Conservation (phyloP, 106 monocot genomes). For the Hemerocallis citrina region DNA sequence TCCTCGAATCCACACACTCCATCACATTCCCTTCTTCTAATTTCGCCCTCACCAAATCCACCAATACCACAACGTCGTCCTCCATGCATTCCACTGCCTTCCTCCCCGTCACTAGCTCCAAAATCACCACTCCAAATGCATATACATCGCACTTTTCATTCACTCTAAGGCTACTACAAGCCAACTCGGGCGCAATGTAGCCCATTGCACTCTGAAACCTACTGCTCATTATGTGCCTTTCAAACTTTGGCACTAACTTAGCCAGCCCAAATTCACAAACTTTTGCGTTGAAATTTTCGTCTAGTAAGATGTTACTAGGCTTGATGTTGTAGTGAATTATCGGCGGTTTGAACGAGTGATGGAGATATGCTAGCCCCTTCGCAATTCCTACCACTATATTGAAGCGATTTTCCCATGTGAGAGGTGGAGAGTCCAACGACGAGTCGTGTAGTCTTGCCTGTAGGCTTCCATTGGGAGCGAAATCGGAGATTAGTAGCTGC, state of each 20-base stretch:
- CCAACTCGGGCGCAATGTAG: slow-evolving; percentile 81
- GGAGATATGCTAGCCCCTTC: slow-evolving; percentile 64
- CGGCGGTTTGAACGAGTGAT: slow-evolving; percentile 68
- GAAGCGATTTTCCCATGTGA: slow-evolving; percentile 71
- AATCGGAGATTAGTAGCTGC: slow-evolving; percentile 80
- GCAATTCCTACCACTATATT: slow-evolving; percentile 61
- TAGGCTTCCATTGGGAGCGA: slow-evolving; percentile 47
- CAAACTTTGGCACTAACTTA: slow-evolving; percentile 50
- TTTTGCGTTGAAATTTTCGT: slow-evolving; percentile 29
- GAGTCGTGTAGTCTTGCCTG: slow-evolving; percentile 38
- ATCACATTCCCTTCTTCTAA: slow-evolving; percentile 61
- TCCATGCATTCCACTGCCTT: slow-evolving; percentile 61
- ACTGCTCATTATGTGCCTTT: slow-evolving; percentile 31
- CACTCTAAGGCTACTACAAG: slow-evolving; percentile 60
- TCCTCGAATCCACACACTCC: slow-evolving; percentile 55
- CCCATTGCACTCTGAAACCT: slow-evolving; percentile 53
- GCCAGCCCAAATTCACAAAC: slow-evolving; percentile 80
- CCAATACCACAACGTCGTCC: slow-evolving; percentile 67
- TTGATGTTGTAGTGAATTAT: slow-evolving; percentile 87
- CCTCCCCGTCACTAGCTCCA: slow-evolving; percentile 88
- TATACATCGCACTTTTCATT: slow-evolving; percentile 93
- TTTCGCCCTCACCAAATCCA: slow-evolving; percentile 53
- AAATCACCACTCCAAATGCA: slow-evolving; percentile 61
- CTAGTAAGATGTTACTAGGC: slow-evolving; percentile 77
- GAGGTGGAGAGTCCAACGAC: slow-evolving; percentile 2